phyloP scores from a whole-genome alignment of 1,139 yeast species.

The Spathaspora jeffriesii region DNA sequence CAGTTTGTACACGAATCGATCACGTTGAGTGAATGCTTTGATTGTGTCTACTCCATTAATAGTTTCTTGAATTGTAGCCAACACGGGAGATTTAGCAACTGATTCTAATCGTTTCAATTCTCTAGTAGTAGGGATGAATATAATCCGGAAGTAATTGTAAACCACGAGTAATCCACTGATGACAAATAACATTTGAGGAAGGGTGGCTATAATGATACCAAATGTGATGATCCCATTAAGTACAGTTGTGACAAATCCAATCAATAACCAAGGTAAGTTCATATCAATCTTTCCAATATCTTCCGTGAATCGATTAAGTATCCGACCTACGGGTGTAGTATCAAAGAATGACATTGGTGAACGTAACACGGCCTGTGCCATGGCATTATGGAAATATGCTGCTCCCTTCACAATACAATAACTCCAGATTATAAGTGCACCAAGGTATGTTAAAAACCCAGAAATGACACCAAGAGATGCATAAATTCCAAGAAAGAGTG shows the following conservation, averaged over 20 bases:
- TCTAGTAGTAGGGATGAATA: conserved; percentile 32
- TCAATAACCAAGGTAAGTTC: conserved; percentile 31
- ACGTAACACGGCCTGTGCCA: conserved; percentile 37
- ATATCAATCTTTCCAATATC: conserved; percentile 36
- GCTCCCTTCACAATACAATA: conserved; percentile 33
- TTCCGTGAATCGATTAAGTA: conserved; percentile 40
- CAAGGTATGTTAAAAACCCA: conserved; percentile 25
- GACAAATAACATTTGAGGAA: conserved; percentile 20
- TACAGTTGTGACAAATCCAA: conserved; percentile 22
- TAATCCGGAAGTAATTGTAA: conserved; percentile 27
- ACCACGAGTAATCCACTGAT: conserved; percentile 24
- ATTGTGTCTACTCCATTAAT: conserved; percentile 62
- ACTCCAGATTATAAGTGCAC: conserved; percentile 33
- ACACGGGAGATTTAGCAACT: conserved; percentile 52
- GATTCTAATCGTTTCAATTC: conserved; percentile 33
- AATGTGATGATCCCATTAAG: conserved; percentile 28
- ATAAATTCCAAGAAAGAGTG: conserved; percentile 25
- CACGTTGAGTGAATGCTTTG: conserved; percentile 53
- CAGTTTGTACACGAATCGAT: conserved; percentile 55
- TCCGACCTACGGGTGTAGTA: conserved; percentile 44
- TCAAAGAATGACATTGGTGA: conserved; percentile 48
- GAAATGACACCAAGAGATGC: conserved; percentile 27
- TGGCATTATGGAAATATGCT: conserved; percentile 35
- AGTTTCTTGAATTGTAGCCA: conserved; percentile 65
- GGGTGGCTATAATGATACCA: conserved; percentile 40